Percentiles rank a stretch among this genome's conserved stretches.
Conservation (phyloP, 805 yeast genomes). For the Monosporozyma aerobia region DNA sequence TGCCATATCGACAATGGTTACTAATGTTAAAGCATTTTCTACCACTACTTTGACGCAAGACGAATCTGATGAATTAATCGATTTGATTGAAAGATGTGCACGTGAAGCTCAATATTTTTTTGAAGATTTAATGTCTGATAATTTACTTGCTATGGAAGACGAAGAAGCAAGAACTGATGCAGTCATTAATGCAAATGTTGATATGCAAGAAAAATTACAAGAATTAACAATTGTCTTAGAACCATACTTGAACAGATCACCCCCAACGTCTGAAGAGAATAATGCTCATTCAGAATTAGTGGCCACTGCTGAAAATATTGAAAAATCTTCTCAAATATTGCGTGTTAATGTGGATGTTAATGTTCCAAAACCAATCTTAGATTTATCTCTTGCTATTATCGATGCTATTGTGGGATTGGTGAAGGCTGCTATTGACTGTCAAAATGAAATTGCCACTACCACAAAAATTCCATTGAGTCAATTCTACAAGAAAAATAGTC, state of each 20-base stretch:
- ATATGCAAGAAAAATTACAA: slow-evolving; percentile 64
- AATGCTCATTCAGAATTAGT: slow-evolving; percentile 66
- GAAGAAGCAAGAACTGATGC: slow-evolving; percentile 61
- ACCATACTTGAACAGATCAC: slow-evolving; percentile 31
- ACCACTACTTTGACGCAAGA: slow-evolving; percentile 5
- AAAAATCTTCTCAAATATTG: slow-evolving; percentile 54
- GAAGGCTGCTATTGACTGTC: slow-evolving; percentile 69
- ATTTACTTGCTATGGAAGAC: slow-evolving; percentile 44
- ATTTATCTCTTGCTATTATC: slow-evolving; percentile 74
- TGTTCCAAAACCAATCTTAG: slow-evolving; percentile 65
- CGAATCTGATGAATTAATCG: slow-evolving; percentile 5
- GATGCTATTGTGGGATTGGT: slow-evolving; percentile 67
- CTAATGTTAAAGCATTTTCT: slow-evolving; percentile 30
- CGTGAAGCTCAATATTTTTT: slow-evolving; percentile 54
- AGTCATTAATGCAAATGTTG: slow-evolving; percentile 67
- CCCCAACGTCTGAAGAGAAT: slow-evolving; percentile 35
- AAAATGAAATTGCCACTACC: slow-evolving; percentile 62
- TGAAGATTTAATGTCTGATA: slow-evolving; percentile 45
- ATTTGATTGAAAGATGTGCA: slow-evolving; percentile 40
- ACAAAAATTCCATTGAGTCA: slow-evolving; percentile 34
- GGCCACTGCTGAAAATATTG: slow-evolving; percentile 61
- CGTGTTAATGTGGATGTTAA: slow-evolving; percentile 36
- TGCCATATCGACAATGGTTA: slow-evolving; percentile 35
- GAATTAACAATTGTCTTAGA: slow-evolving; percentile 46
- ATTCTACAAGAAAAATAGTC: slow-evolving; percentile 75